These are phyloP conservation scores for Leptomonas seymouri DNA, from an alignment of 208 protist species.

Conservation along the genomic window DNA sequence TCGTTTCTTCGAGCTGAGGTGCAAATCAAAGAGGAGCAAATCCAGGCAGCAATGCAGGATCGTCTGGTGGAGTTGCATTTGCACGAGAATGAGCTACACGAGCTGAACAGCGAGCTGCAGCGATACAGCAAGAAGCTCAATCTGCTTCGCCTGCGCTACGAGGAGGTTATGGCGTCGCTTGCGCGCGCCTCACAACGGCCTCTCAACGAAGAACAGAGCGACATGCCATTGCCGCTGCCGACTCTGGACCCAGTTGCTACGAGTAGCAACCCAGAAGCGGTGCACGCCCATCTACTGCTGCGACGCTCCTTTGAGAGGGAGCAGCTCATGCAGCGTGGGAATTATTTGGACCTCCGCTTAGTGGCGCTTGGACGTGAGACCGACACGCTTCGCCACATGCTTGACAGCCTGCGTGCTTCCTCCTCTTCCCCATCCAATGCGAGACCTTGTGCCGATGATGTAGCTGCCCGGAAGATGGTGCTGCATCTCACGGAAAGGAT, in stretches of 20 bases:
- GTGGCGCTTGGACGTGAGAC: conserved; percentile 69
- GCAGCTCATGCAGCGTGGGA: conserved; percentile 73
- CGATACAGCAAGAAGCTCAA: conserved; percentile 35
- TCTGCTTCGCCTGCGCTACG: conserved; percentile 52
- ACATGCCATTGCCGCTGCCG: not conserved
- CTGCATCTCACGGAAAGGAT: not conserved
- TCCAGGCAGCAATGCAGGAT: conserved; percentile 49
- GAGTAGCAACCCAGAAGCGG: conserved; percentile 42
- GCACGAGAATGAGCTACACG: conserved; percentile 52
- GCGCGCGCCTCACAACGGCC: conserved; percentile 36
- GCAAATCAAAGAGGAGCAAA: conserved; percentile 46
- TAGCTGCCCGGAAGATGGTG: not conserved
- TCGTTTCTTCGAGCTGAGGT: conserved; percentile 63
- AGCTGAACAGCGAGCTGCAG: conserved; percentile 50
- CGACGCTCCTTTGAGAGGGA: conserved; percentile 68
- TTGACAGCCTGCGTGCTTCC: conserved; percentile 42
- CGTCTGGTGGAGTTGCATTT: conserved; percentile 63
- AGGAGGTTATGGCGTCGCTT: conserved; percentile 50
- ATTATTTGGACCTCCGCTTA: conserved; percentile 75
- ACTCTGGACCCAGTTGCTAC: conserved; percentile 10
- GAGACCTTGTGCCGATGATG: not conserved
- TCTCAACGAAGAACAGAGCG: conserved; percentile 30
- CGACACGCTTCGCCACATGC: conserved; percentile 51
- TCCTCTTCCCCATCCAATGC: not conserved
- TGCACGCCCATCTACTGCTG: conserved; percentile 76